Evolutionary conservation across 2,329 filamentous ascomycete species (phyloP).

Genomic region (Claviceps pazoutovae): DNA sequence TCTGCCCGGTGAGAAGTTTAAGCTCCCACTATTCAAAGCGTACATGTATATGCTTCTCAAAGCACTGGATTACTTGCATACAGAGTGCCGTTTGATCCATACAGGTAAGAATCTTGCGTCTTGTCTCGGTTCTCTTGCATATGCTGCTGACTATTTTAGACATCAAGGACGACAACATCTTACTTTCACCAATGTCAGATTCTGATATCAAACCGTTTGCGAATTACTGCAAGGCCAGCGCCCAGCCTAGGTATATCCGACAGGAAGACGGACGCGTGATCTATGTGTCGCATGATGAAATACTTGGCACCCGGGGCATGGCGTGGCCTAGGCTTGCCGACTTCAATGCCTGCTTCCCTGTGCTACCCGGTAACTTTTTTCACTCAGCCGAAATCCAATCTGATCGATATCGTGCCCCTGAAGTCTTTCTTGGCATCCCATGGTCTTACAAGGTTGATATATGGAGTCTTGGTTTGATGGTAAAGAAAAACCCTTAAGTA

Average conservation of each 20-base stretch:
- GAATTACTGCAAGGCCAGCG: background rate
- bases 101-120: background rate
- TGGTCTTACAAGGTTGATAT: slow-evolving; percentile 10
- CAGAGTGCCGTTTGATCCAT: no score
- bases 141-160: background rate
- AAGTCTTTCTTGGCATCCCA: slow-evolving; percentile 12
- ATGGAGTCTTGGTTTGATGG: slow-evolving; percentile 11
- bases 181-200: background rate
- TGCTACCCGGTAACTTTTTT: background rate
- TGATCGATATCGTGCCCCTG: slow-evolving; percentile 11
- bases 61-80: no score
- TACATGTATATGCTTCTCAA: slow-evolving; percentile 1
- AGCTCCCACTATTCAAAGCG: slow-evolving; percentile 7
- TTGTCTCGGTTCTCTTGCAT: slow-evolving; percentile 2
- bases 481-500: background rate
- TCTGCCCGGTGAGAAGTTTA: slow-evolving; percentile 7
- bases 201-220: no score
- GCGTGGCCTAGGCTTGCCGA: background rate
- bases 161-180: slow-evolving; percentile 9
- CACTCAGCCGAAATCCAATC: slow-evolving; percentile 11
- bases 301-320: no score
- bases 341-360: background rate
- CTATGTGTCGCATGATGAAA: no score
- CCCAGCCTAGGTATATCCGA: background rate
- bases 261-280: background rate